These are phyloP conservation scores for Heritiera littoralis DNA, from an alignment of 345 rosid genomes.

Conservation along the genomic window DNA sequence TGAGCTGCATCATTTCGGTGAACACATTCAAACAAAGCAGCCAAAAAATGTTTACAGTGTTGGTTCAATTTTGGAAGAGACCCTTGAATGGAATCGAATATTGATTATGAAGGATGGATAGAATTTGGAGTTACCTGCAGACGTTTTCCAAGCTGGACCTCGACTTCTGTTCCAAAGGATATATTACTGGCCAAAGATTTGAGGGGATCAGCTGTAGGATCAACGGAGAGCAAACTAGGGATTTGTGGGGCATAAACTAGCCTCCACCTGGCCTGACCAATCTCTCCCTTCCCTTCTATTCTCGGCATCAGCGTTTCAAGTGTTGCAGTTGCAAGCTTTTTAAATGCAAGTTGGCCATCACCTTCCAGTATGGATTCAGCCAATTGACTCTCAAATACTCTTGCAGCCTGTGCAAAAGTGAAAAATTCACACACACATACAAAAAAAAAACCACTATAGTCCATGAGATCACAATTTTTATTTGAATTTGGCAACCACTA, in stretches of 20 bases:
- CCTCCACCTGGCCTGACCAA: constrained; percentile 98
- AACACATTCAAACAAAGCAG: neutral
- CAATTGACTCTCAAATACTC: constrained; percentile 90
- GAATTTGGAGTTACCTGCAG: constrained; percentile 62
- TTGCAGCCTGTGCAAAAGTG: constrained; percentile 64
- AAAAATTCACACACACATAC: neutral
- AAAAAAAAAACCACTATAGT: constrained; percentile 10
- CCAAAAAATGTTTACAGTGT: neutral
- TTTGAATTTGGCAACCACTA: constrained; percentile 1
- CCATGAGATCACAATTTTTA: constrained; percentile 1
- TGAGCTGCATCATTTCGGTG: neutral
- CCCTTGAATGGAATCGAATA: neutral
- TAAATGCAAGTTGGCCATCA: constrained; percentile 94
- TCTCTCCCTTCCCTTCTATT: constrained; percentile 95
- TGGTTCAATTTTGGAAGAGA: neutral
- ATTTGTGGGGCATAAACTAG: constrained; percentile 98
- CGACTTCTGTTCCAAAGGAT: constrained; percentile 90
- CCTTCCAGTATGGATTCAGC: constrained; percentile 98
- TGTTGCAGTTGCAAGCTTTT: constrained; percentile 96
- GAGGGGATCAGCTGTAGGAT: constrained; percentile 90
- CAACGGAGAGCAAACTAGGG: constrained; percentile 94
- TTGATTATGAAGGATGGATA: neutral
- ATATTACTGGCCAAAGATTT: constrained; percentile 88
- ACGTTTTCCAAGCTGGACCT: constrained; percentile 93
- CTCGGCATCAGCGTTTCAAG: constrained; percentile 91